Base-by-base conservation (phyloP, 305 asterid genomes). In the Solanum hybrid region DNA sequence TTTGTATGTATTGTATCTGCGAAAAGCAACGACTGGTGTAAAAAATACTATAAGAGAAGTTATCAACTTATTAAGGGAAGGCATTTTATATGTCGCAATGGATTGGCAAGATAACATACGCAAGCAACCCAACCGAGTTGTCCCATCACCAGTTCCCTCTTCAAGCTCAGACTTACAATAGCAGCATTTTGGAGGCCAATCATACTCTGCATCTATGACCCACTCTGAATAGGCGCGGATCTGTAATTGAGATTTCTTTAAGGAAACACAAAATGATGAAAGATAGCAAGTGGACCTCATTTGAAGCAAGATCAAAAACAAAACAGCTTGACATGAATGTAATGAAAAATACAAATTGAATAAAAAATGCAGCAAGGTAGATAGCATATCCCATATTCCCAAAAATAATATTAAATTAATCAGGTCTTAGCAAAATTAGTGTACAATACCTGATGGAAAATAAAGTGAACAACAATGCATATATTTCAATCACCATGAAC, bases 171-270 rank as follows among this genome's bases (percentile, higher is more conserved):
- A 93, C 89, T 95, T 95, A 91, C 99, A 97, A 81, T 88, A 90
- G 92, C 99, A 95, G 93, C 99, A 97, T 87, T 94, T 95, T 85
- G 98, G 96, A 91, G 99, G 99, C 99, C 99, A 97, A 72, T 95
- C 99, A 93, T 95, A 96, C 90, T 95, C 99, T 75, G 96, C 99
- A 91, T 96, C 99, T 88, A 97, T 96, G 90, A 97, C 99, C 99
- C 99, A 97, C 91, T 97, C 98, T 5, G 99, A 96, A 91, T 96
- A 97, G 6, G 99, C 91, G 20, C 96, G 97, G 32, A 96, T 95
- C 99, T 97, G 91, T 86, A 46, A 89, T 69, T 87, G 85, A 4
- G 29, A 64, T 20, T 75, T 27, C 72, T 22, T 84, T 51, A 31
- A 84, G 4, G 75, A 84, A 84, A 31, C 69, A 31, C 73, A 84